These are phyloP conservation scores for Fonsecaea nubica DNA, from an alignment of 2,329 filamentous ascomycete species.

Conservation along the genomic window DNA sequence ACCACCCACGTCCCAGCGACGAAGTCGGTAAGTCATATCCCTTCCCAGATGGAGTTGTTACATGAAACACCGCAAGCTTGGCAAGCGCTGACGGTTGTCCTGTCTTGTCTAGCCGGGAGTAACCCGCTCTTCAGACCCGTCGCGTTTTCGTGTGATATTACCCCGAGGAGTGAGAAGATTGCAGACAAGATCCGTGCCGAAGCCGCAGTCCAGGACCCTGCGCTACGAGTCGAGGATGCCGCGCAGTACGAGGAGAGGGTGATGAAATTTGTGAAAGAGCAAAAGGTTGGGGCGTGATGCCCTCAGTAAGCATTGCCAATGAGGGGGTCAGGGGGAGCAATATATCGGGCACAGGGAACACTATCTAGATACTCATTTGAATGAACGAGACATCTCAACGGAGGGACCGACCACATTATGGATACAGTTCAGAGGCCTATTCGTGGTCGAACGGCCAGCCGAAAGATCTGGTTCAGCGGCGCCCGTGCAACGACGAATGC, in stretches of 20 bases:
- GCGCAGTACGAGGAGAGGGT: constrained; percentile 11
- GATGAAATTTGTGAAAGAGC: background rate
- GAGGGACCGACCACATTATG: too few species aligned
- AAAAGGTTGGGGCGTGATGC: background rate
- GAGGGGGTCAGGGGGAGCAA: too few species aligned
- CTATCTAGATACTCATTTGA: too few species aligned
- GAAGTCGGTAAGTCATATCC: constrained; percentile 15
- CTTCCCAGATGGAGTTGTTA: background rate
- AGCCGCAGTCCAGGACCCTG: background rate
- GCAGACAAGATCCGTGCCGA: constrained; percentile 8
- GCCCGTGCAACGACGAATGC: too few species aligned
- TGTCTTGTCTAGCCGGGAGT: background rate
- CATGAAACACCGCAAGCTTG: background rate
- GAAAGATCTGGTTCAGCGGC: too few species aligned
- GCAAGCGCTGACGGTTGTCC: too few species aligned
- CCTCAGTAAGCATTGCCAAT: background rate
- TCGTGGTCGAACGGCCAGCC: too few species aligned
- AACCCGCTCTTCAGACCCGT: constrained; percentile 13
- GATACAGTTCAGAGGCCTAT: too few species aligned
- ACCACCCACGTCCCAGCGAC: constrained; percentile 17
- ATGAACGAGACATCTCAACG: too few species aligned
- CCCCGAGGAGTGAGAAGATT: constrained; percentile 6
- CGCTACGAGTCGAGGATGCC: constrained; percentile 7
- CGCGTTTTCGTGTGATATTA: constrained; percentile 13
- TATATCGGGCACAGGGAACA: too few species aligned